phyloP scores from a whole-genome alignment of 2,329 filamentous ascomycete species.

The Colletotrichum eleusines region DNA sequence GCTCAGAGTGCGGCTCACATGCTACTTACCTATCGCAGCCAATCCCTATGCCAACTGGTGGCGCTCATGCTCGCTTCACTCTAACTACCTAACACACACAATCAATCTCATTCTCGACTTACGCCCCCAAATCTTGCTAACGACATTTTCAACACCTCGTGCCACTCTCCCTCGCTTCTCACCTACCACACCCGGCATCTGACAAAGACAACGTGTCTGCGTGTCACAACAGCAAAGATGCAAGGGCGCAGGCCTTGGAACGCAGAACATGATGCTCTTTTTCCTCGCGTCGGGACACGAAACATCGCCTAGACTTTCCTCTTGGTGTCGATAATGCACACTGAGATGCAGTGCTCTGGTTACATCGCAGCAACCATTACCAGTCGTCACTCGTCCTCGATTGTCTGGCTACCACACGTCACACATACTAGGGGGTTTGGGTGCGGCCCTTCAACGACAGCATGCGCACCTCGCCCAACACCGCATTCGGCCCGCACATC shows the following conservation, averaged over 20 bases:
- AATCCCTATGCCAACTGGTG: constrained; percentile 12
- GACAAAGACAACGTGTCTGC: constrained; percentile 16
- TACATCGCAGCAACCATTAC: neutral
- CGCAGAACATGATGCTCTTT: neutral
- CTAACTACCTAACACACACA: neutral
- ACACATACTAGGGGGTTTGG: neutral
- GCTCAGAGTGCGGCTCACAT: neutral
- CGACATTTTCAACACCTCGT: neutral
- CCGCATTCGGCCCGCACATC: constrained; percentile 5
- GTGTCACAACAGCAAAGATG: constrained; percentile 22
- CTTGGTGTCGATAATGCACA: constrained; percentile 4
- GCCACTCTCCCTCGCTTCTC: constrained; percentile 3
- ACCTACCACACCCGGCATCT: constrained; percentile 16
- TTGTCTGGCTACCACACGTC: neutral
- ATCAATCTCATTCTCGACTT: constrained; percentile 17
- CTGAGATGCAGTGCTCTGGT: constrained; percentile 9
- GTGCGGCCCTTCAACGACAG: constrained; percentile 12
- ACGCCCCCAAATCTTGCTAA: neutral
- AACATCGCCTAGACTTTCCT: constrained; percentile 23
- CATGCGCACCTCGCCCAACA: neutral
- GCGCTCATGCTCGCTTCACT: constrained; percentile 4
- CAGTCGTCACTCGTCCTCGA: neutral
- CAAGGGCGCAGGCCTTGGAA: constrained; percentile 38
- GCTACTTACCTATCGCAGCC: neutral
- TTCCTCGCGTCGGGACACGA: neutral